A percentile compares a stretch with the other conserved stretches of the same genome.
These are phyloP conservation scores for Corynespora cassiicola DNA, from an alignment of 2,329 filamentous ascomycete species.

Conservation along the genomic window DNA sequence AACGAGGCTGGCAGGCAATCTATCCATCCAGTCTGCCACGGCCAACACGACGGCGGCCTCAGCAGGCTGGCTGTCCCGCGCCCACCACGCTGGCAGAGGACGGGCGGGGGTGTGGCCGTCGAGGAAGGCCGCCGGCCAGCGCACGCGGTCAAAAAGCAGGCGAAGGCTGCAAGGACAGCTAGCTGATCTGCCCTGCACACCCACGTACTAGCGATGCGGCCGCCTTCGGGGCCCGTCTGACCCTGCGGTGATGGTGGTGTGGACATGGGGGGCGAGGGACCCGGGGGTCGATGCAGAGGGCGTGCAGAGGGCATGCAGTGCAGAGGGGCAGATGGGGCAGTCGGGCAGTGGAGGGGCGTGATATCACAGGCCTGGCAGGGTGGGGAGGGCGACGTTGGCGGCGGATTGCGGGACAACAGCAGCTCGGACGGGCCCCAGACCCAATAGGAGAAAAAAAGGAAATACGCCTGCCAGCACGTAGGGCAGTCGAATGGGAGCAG, in stretches of 20 bases:
- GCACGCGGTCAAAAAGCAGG: conserved; percentile 21
- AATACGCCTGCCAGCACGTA: conserved; percentile 17
- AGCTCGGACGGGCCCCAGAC: no score
- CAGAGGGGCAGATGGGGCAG: not conserved
- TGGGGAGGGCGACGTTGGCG: not conserved
- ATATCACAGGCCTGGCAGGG: conserved; percentile 1
- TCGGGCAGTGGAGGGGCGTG: not conserved
- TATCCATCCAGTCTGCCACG: no score
- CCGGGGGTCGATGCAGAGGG: conserved; percentile 61
- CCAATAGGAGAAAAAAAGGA: conserved; percentile 36
- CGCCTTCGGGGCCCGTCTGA: conserved; percentile 5
- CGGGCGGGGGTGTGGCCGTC: conserved; percentile 14
- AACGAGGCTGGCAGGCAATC: conserved; percentile 23
- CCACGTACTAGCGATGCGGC: conserved; percentile 4
- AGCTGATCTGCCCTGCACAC: conserved; percentile 21
- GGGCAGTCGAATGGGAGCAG: conserved; percentile 35
- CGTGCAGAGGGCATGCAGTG: not conserved
- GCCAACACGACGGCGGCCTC: no score
- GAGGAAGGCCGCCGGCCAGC: conserved; percentile 20
- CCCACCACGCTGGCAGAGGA: conserved; percentile 20
- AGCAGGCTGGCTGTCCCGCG: no score
- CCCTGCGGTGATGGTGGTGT: conserved; percentile 60
- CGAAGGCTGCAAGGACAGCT: conserved; percentile 28
- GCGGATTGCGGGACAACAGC: no score
- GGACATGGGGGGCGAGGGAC: conserved; percentile 83